Evolutionary conservation across 1,284 basidiomycete genomes (phyloP).

Genomic region (Macrocystidia cucumis): DNA sequence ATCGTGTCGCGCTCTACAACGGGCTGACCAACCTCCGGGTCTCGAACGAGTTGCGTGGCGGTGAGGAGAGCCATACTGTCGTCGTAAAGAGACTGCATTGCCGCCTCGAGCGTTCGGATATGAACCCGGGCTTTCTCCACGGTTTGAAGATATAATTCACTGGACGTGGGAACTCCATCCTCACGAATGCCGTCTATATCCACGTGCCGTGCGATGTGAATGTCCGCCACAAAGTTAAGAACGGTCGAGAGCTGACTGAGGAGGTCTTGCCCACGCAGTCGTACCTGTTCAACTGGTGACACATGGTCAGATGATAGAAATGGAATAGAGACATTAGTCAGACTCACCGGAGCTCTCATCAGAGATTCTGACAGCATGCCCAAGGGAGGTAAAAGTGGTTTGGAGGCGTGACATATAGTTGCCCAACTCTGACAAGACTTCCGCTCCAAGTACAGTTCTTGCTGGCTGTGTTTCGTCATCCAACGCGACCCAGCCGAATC

Average conservation of each 20-base stretch:
- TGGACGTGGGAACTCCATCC: conserved; percentile 31
- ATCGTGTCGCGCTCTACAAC: conserved; percentile 27
- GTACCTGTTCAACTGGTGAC: conserved; percentile 28
- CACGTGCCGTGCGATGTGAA: conserved; percentile 70
- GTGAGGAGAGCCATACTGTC: conserved; percentile 53
- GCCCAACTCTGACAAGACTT: conserved; percentile 47
- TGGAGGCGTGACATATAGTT: conserved; percentile 39
- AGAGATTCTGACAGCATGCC: conserved; percentile 27
- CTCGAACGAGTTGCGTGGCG: conserved; percentile 43
- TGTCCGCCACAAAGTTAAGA: conserved; percentile 50
- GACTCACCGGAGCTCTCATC: conserved; percentile 33
- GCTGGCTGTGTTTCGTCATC: conserved; percentile 42
- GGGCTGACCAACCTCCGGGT: conserved; percentile 24
- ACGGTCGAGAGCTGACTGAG: conserved; percentile 48
- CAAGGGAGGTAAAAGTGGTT: conserved; percentile 34
- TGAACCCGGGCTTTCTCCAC: conserved; percentile 59
- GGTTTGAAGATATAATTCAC: conserved; percentile 48
- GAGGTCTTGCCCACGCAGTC: conserved; percentile 35
- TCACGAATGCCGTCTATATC: conserved; percentile 68
- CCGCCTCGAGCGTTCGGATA: conserved; percentile 61
- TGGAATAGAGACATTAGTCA: conserved; percentile 1
- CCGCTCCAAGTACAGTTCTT: conserved; percentile 38
- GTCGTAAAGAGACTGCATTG: conserved; percentile 66
- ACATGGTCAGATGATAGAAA: conserved; percentile 6
- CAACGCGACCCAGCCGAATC: conserved; percentile 67